Conservation (phyloP, 2,329 filamentous ascomycete genomes). For the Verticillium tricorpus region DNA sequence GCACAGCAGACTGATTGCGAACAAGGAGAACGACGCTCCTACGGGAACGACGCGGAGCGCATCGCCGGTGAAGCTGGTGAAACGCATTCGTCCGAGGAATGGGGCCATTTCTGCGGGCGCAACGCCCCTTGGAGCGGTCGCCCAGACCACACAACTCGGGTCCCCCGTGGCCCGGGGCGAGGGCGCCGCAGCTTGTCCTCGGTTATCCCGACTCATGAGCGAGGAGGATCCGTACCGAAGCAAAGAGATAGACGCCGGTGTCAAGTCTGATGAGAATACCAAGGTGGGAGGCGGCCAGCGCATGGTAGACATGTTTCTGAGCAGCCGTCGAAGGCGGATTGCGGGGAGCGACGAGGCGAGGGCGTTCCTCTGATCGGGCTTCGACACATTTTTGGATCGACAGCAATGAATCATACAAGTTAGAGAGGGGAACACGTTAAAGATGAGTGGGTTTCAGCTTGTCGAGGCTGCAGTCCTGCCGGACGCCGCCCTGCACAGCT, state of each 20-base stretch:
- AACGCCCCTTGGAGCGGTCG: neutral
- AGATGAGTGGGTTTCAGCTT: neutral
- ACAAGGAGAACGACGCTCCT: neutral
- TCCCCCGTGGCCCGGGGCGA: neutral
- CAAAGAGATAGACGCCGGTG: neutral
- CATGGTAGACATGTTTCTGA: constrained; percentile 53
- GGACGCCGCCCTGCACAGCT: neutral
- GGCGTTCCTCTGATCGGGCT: constrained; percentile 23
- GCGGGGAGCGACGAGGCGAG: constrained; percentile 30
- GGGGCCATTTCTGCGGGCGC: constrained; percentile 2
- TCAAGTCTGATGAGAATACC: constrained; percentile 17
- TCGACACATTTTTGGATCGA: neutral
- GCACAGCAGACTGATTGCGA: neutral
- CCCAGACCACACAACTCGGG: neutral
- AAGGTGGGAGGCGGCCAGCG: constrained; percentile 39
- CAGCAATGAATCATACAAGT: neutral
- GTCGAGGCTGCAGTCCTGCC: neutral
- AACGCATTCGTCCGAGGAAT: neutral
- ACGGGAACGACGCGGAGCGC: neutral
- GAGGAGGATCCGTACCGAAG: neutral
- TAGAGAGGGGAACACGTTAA: neutral
- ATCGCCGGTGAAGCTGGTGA: constrained; percentile 9
- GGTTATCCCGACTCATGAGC: neutral
- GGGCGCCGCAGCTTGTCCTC: neutral
- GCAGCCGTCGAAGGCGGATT: constrained; percentile 38